Evolutionary conservation across 2,329 filamentous ascomycete genomes (phyloP).

Genomic region (Ascochyta fabae): DNA sequence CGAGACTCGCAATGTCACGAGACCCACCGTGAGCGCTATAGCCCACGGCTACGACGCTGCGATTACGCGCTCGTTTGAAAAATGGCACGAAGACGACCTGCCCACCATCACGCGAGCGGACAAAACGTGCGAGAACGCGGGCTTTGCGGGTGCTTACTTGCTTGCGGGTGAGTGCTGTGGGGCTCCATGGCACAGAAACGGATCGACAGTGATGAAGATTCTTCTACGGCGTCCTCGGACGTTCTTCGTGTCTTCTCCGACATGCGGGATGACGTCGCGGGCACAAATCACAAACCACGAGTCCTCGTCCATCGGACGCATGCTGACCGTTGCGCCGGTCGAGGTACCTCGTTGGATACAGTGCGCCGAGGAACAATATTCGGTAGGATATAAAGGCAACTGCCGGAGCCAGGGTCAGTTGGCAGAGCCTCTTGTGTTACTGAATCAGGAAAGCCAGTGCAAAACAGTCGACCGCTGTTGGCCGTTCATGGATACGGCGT

Average conservation of each 20-base stretch:
- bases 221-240: conserved; percentile 2
- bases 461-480: neutral
- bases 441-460: neutral
- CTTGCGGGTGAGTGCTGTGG: conserved; percentile 4
- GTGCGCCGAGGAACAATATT: neutral
- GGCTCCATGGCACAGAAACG: neutral
- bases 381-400: too few relatives aligned
- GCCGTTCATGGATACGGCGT: neutral
- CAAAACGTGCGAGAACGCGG: neutral
- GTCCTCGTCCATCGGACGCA: neutral
- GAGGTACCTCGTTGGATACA: neutral
- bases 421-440: neutral
- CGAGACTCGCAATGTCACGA: neutral
- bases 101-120: neutral
- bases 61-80: conserved; percentile 5
- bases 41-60: neutral
- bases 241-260: conserved; percentile 12
- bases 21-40: neutral
- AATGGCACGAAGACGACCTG: neutral
- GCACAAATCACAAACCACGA: neutral
- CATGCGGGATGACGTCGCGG: conserved; percentile 13
- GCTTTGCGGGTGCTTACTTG: neutral
- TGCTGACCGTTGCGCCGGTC: neutral
- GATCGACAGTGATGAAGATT: neutral
- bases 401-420: too few relatives aligned